Base-by-base conservation (phyloP, 176 grass and related monocot species). In the Musa schizocarpa region DNA sequence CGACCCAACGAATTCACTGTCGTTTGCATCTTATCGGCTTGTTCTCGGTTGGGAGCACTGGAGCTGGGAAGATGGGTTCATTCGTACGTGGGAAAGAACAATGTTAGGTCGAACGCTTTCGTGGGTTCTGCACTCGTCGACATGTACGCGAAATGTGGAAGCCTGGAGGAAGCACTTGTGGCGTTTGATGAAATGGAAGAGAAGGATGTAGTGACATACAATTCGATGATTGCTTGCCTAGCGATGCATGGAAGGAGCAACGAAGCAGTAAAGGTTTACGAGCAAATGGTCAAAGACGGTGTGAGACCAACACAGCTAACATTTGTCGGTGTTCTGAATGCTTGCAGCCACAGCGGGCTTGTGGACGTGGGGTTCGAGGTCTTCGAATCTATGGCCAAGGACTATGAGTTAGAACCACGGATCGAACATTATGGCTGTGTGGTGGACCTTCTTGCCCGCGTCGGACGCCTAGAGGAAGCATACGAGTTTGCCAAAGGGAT, bases 391-490 rank as follows among this genome's bases (percentile, higher is more conserved):
- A 80, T 80, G 78, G 2, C n/a, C 3, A 72, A 72, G 13, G 54
- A 63, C 43, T 64, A 80, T 25, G 55, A 54, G 11, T 52, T 80
- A 53, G 68, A 72, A 11, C 78, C 78, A 11, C 29, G 11, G 12
- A 72, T 80, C 2, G 78, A 80, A n/a, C 78, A 80, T 48, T 80
- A 80, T 52, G 78, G 78, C 52, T 80, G 78, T 11, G 64, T 80
- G 68, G 68, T 80, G 8, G 68, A 80, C 26, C 78, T 80, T 61
- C 78, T 80, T 25, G 78, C 68, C 6, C 78, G 78, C n/a, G 78
- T 68, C 1, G 78, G 78, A 43, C 78, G 7, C 24, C 12, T 80
- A 13, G 68, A 69, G 68, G 78, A 80, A 43, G 68, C 68, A 11
- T 80, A 80, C 19, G 78, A 80, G 20, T 80, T 80, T 34, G 14